Conservation (phyloP, 768 basidiomycete species). For the Vararia minispora region DNA sequence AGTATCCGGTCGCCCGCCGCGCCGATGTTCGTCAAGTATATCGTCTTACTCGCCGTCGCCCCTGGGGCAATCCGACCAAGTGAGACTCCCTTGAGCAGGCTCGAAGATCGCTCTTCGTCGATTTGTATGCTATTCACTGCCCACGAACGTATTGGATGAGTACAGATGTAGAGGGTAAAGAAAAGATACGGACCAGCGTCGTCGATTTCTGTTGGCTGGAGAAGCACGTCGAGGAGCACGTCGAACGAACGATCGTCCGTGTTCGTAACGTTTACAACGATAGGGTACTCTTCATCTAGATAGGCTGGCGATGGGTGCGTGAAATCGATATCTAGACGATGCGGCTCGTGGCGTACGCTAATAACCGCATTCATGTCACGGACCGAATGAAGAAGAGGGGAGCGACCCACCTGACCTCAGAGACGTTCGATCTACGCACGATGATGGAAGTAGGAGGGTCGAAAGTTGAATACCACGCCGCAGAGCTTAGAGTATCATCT, state of each 20-base stretch:
- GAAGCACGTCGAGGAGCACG: conserved; percentile 56
- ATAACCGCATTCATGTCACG: conserved; percentile 5
- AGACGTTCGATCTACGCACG: conserved; percentile 33
- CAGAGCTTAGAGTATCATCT: too few species aligned
- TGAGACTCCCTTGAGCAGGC: conserved; percentile 61
- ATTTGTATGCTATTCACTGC: conserved; percentile 52
- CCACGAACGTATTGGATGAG: neutral
- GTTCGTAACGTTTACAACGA: conserved; percentile 61
- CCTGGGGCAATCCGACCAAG: conserved; percentile 58
- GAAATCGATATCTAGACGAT: conserved; percentile 43
- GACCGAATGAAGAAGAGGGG: conserved; percentile 1
- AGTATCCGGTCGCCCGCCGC: conserved; percentile 60
- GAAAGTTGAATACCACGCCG: too few species aligned
- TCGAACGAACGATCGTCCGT: conserved; percentile 60
- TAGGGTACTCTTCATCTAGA: conserved; percentile 71
- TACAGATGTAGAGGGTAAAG: neutral
- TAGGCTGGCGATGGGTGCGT: conserved; percentile 60
- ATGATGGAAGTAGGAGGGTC: conserved; percentile 43
- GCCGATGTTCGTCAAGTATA: conserved; percentile 53
- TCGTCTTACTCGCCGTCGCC: conserved; percentile 42
- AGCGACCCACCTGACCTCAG: conserved; percentile 41
- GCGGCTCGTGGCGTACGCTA: conserved; percentile 56
- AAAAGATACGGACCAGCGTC: conserved; percentile 41
- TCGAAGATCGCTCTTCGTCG: conserved; percentile 52
- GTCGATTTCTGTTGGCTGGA: conserved; percentile 75